Percentiles rank a stretch among this genome's conserved stretches.
Evolutionary conservation across 1,284 basidiomycete species (phyloP).

Genomic region (Malassezia obtusa): DNA sequence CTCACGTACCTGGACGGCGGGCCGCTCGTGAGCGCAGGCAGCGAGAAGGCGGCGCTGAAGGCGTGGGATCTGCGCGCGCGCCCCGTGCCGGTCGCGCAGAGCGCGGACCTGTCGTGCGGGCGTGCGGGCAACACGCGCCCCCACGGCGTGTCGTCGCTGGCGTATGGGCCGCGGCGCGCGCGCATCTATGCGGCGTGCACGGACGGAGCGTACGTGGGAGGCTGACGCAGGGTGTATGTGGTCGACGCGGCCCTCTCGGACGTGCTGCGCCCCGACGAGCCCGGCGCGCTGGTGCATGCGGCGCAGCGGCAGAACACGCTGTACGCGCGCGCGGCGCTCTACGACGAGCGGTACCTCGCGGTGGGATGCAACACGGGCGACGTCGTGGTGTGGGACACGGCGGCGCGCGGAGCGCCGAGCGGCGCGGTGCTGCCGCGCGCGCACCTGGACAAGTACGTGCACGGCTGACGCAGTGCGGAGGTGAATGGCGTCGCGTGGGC

Average conservation of each 20-base stretch:
- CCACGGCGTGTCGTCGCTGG: slow-evolving; percentile 39
- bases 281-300: slow-evolving; percentile 21
- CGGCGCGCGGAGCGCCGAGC: neutral
- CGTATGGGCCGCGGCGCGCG: slow-evolving; percentile 16
- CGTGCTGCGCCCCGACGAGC: neutral
- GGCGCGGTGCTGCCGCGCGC: slow-evolving; percentile 16
- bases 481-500: slow-evolving; percentile 40
- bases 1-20: slow-evolving; percentile 29
- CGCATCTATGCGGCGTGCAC: slow-evolving; percentile 36
- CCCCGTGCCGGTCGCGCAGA: neutral
- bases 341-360: slow-evolving; percentile 37
- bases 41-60: slow-evolving; percentile 36
- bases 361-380: slow-evolving; percentile 41
- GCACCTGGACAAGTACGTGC: slow-evolving; percentile 2
- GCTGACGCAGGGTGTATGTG: slow-evolving; percentile 7
- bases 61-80: slow-evolving; percentile 38
- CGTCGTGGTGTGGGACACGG: slow-evolving; percentile 38
- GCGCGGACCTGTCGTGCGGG: slow-evolving; percentile 21
- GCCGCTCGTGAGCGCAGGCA: slow-evolving; percentile 30
- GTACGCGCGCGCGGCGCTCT: slow-evolving; percentile 38
- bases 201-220: slow-evolving; percentile 28
- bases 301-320: slow-evolving; percentile 40
- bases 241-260: slow-evolving; percentile 1
- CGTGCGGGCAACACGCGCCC: slow-evolving; percentile 18
- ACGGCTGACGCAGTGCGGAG: slow-evolving; percentile 25